Conservation (phyloP, 257 asterid species). For the Solanum commersonii region DNA sequence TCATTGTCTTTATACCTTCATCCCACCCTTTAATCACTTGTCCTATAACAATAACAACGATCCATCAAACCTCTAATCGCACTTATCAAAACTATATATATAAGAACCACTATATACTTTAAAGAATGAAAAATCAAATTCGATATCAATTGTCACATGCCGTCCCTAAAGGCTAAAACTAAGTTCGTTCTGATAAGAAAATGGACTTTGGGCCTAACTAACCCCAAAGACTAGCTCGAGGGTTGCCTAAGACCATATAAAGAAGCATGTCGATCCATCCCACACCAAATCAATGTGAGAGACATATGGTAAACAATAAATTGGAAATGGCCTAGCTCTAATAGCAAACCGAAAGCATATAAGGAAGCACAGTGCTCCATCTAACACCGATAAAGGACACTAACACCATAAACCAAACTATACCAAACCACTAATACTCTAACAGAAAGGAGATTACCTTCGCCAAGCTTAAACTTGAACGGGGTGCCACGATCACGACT, state of each 20-base stretch:
- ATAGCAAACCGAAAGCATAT: not conserved
- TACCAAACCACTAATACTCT: not conserved
- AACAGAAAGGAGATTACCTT: conserved; percentile 18
- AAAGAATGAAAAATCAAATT: not conserved
- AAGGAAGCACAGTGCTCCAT: not conserved
- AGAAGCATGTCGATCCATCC: not conserved
- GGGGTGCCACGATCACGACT: conserved; percentile 35
- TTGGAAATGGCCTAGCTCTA: not conserved
- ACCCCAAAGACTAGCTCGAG: not conserved
- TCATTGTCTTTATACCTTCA: conserved; percentile 54
- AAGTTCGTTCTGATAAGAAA: not conserved
- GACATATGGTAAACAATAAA: not conserved
- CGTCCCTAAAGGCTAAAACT: not conserved
- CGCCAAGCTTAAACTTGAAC: conserved; percentile 35
- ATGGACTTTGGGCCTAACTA: not conserved
- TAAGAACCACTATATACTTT: not conserved
- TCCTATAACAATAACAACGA: conserved; percentile 15
- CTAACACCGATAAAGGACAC: not conserved
- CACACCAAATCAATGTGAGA: not conserved
- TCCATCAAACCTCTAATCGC: not conserved
- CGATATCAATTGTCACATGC: not conserved
- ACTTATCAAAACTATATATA: not conserved
- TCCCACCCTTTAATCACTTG: conserved; percentile 56
- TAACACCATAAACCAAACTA: not conserved
- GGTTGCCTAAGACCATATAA: not conserved